Base-by-base conservation (phyloP, 192 early-diverging fungal species). In the Chytriomyces confervae region DNA sequence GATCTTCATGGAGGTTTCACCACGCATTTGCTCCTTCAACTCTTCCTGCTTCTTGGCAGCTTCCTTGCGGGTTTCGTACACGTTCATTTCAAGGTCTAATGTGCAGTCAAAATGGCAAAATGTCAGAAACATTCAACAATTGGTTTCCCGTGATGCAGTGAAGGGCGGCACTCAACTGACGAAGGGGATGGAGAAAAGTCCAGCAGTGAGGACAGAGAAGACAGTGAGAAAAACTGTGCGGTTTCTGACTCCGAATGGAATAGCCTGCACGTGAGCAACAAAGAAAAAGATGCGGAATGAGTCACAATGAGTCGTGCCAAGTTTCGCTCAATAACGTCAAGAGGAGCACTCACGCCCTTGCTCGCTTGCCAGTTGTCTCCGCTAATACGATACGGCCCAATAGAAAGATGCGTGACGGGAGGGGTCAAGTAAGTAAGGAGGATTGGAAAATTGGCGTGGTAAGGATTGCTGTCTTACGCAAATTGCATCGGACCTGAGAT, bases 201-300 rank as follows among this genome's bases (percentile, higher is more conserved):
- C 29, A 24, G 57, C 47, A 46, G 67, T 61, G 43, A 53, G 43
- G 66, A 51, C 16, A 24, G 16, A 18, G 67, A 78, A 78, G 29
- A 23, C 18, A 1, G 45, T 78, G 77, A 57, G 61, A 29, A 49
- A 78, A n/a, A 78, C 66, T 10, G 46, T 5, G 18, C 77, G 77
- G 77, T 71, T 78, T 27, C 47, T 48, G 67, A 78, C 57, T 18
- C 77, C 68, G 61, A 78, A 78, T 23, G 77, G 77, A 44, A 78
- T 27, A 62, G 77, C 77, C 77, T 78, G 53, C 53, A 57, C 53
- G 53, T 57, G 36, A 36, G 2, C 36, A 36, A 36, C 53, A 57
- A 4, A n/a, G 53, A n/a, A 20, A 57, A 20, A 20, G 53, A 57
- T n/a, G 53, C 3, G 53, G 53, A 57, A 57, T 57, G 53, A n/a